Percentiles rank a stretch among this genome's conserved stretches.
Evolutionary conservation across 768 basidiomycete species (phyloP).

Genomic region (Hygrocybe punicea): DNA sequence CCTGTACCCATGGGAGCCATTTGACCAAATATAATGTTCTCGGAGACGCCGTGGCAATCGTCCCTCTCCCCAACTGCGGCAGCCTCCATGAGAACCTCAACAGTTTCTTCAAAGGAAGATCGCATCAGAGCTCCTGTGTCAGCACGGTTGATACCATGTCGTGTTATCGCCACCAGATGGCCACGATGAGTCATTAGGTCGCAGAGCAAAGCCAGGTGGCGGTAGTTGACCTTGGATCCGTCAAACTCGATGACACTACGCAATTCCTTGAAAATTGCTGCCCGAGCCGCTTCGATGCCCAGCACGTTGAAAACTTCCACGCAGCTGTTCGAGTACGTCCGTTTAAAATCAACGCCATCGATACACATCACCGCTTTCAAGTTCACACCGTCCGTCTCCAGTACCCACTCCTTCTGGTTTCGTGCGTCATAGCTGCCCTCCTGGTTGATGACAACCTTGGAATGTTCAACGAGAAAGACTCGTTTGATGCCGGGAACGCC

Average conservation of each 20-base stretch:
- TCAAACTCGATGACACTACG: slow-evolving; percentile 98
- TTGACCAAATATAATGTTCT: slow-evolving; percentile 98
- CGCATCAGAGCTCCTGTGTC: slow-evolving; percentile 99
- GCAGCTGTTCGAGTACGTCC: slow-evolving; percentile 97
- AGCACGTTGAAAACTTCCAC: slow-evolving; percentile 91
- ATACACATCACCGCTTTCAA: slow-evolving; percentile 92
- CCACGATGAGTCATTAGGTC: slow-evolving; percentile 99
- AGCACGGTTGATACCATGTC: slow-evolving; percentile 97
- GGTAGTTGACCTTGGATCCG: slow-evolving; percentile 98
- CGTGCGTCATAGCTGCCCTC: slow-evolving; percentile 64
- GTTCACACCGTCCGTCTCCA: slow-evolving; percentile 94
- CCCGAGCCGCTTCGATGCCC: slow-evolving; percentile 95
- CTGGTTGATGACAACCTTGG: slow-evolving; percentile 61
- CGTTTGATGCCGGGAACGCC: slow-evolving; percentile 88
- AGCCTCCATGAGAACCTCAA: slow-evolving; percentile 89
- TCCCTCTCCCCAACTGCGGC: slow-evolving; percentile 98
- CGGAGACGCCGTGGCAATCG: slow-evolving; percentile 97
- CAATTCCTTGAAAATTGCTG: slow-evolving; percentile 89
- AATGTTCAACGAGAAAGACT: slow-evolving; percentile 90
- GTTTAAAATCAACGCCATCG: slow-evolving; percentile 88
- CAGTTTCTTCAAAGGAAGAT: slow-evolving; percentile 99
- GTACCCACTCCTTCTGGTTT: slow-evolving; percentile 85
- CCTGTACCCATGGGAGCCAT: slow-evolving; percentile 99
- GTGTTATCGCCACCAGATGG: slow-evolving; percentile 94
- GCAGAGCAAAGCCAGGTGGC: slow-evolving; percentile 93